Evolutionary conservation across 176 grass and related monocot species (phyloP), one percentile per base, ranked within the genome.

Genomic region (Cenchrus purpureus): DNA sequence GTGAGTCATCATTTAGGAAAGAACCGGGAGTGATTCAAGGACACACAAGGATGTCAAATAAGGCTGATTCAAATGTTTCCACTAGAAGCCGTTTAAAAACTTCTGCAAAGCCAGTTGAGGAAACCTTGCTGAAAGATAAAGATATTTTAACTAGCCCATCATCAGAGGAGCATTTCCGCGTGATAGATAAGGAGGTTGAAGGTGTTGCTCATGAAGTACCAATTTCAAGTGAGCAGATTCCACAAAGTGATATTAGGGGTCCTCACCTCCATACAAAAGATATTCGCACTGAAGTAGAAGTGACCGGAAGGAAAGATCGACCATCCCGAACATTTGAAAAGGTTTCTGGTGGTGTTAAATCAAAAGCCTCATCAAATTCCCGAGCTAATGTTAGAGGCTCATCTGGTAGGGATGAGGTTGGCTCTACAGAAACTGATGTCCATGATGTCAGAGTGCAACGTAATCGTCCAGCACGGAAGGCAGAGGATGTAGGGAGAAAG

Each of bases 401-500:
- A 81, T 86, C 82, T 71, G 65, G 67, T 65, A 83, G 71, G 63
- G 84, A 76, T 52, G 91, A 81, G 58, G 72, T 34, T 16, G 10
- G 31, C 16, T 83, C 74, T 51, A 60, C 85, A 81, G 90, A 95
- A 66, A 82, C 6, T 66, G 83, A 85, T 60, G 84, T 81, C 25
- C 79, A 61, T 78, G 54, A 85, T 76, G 75, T 62, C 85, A 84
- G 71, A 66, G 68, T 76, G 20, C 80, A 86, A 49, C 65, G 78
- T 55, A 95, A 58, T 87, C 81, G 62, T 81, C 57, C 82, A 56
- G 55, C 77, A 66, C 50, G 75, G 63, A 92, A 84, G 52, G 52
- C 80, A 63, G 93, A 95, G 22, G 80, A 89, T 84, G 78, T 45
- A 15, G 83, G 76, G 42, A 80, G 40, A 72, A 88, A 88, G 68